Evolutionary conservation across 2,329 filamentous ascomycete genomes (phyloP), one percentile per base, ranked within the genome.

Genomic region (Fusarium liriodendri): DNA sequence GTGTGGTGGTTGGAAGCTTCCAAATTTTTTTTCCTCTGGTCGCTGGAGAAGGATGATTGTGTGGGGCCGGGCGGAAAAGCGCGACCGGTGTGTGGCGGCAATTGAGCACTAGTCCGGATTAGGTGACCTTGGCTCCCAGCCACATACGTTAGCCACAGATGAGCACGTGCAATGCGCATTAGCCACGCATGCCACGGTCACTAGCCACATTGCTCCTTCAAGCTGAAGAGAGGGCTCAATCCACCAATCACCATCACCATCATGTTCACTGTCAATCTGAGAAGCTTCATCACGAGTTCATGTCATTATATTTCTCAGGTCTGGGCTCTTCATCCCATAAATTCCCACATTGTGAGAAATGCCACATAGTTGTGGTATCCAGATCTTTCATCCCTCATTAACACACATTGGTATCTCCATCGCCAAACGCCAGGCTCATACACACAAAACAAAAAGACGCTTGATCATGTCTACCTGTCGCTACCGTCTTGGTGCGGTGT

Each of bases 21-120:
- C 74, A 80, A 82, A 74, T 78, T 81, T 80, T 80, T 81, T 80
- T 81, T 80, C 74, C 75, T 74, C 75, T 69, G 69, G 79, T 80
- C 75, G 73, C 75, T 69, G 69, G 70, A 55, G 67, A 62, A 47
- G 73, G 72, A 81, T 71, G 70, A 75, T 72, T 81, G 80, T 81
- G 80, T 80, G 77, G 79, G 64, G 74, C 61, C 57, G 62, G 60
- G 22, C 52, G 62, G 69, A 77, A 78, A 78, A 73, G 74, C 76
- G 62, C 72, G 71, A 73, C 68, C 55, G 59, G 63, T 67, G 67
- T 79, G 77, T 79, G 79, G 79, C 78, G 73, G 67, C 18, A 22
- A 61, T 54, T 47, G 0, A 0, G 40, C 67, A 65, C 76, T 79
- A 78, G 45, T 8, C 64, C 50, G 4, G 0, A 32, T 68, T 14